These are phyloP conservation scores for Cryptosporidium andersoni DNA, from an alignment of 169 alveolate genomes.

Conservation along the genomic window DNA sequence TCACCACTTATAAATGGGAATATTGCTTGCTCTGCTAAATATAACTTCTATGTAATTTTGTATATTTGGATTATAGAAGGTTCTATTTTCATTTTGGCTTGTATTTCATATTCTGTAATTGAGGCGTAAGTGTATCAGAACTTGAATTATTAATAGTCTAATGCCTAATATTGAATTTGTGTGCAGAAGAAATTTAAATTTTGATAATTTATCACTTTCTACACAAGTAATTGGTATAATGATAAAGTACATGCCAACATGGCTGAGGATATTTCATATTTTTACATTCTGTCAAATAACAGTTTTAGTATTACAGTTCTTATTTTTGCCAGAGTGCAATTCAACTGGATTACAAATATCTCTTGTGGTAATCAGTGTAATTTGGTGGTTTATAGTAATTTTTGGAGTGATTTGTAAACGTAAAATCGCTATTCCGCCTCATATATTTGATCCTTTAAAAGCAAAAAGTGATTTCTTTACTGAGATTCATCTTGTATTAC, in stretches of 20 bases:
- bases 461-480: constrained; percentile 52
- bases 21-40: constrained; percentile 72
- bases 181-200: constrained; percentile 27
- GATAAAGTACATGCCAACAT: constrained; percentile 73
- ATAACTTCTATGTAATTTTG: constrained; percentile 59
- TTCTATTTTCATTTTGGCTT: constrained; percentile 30
- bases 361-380: constrained; percentile 32
- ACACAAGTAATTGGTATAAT: constrained; percentile 70
- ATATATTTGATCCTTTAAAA: constrained; percentile 60
- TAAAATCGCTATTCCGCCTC: constrained; percentile 63
- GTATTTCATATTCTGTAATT: constrained; percentile 67
- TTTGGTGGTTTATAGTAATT: constrained; percentile 60
- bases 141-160: neutral
- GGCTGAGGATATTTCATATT: constrained; percentile 73
- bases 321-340: constrained; percentile 76
- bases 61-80: constrained; percentile 75
- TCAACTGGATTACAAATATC: constrained; percentile 60
- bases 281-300: constrained; percentile 73
- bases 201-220: constrained; percentile 69
- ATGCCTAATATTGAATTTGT: neutral
- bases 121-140: constrained; percentile 40
- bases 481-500: constrained; percentile 54
- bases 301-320: constrained; percentile 66
- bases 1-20: constrained; percentile 72
- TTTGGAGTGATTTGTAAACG: constrained; percentile 47